Evolutionary conservation across 305 asterid species (phyloP).

Genomic region (Rubia tinctorum): DNA sequence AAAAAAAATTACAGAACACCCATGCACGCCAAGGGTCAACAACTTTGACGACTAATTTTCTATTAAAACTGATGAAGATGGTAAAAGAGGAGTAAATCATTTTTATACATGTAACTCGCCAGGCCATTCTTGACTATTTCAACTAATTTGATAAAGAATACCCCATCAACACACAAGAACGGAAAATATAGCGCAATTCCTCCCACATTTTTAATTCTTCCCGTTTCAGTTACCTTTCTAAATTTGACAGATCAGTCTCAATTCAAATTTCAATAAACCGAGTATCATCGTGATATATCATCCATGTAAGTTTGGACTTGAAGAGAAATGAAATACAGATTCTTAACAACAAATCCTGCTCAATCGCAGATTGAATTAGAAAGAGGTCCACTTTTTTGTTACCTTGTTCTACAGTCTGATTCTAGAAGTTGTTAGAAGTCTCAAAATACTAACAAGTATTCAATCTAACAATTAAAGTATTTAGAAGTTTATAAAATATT

Average conservation of each 20-base stretch:
- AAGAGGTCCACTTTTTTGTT: neutral
- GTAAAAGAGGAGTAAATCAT: neutral
- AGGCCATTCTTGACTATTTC: neutral
- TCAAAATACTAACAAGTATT: neutral
- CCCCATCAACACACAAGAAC: too few relatives aligned
- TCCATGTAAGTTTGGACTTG: neutral
- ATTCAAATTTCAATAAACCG: too few relatives aligned
- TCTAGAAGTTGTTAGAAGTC: neutral
- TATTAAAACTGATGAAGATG: neutral
- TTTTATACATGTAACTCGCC: neutral
- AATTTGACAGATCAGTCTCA: too few relatives aligned
- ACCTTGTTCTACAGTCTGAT: neutral
- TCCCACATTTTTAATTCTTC: too few relatives aligned
- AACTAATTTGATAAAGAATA: too few relatives aligned
- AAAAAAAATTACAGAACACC: neutral
- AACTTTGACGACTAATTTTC: slow-evolving; percentile 2
- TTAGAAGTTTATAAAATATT: neutral
- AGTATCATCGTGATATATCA: too few relatives aligned
- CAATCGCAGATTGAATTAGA: neutral
- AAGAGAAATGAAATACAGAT: neutral
- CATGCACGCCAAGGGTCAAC: neutral
- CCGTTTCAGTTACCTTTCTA: too few relatives aligned
- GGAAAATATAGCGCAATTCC: too few relatives aligned
- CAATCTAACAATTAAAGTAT: neutral
- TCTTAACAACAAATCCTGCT: neutral